Conservation (phyloP, 169 alveolate species). For the Eimeria acervulina region DNA sequence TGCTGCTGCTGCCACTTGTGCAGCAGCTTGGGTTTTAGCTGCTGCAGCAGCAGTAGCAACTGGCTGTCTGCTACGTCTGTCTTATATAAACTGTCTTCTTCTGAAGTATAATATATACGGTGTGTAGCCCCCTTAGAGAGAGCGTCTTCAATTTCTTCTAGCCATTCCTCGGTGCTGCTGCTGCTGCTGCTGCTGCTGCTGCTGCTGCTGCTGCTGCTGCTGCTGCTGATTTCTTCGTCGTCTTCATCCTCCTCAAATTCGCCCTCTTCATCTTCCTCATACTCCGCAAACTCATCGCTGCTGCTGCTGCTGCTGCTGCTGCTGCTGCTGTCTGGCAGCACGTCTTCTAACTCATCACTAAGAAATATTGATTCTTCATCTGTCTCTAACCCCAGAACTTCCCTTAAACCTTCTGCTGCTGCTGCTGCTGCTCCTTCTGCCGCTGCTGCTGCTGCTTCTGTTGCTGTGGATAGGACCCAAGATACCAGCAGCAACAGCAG, state of each 20-base stretch:
- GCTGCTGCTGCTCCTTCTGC: too few relatives aligned
- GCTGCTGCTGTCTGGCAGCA: too few relatives aligned
- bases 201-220: too few relatives aligned
- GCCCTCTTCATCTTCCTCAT: slow-evolving; percentile 15
- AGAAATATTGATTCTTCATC: not conserved
- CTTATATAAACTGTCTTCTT: not conserved
- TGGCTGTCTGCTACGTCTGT: not conserved
- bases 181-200: too few relatives aligned
- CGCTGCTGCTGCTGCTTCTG: not conserved
- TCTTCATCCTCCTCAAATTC: not conserved
- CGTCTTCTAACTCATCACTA: not conserved
- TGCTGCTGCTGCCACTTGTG: not conserved
- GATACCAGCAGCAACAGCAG: too few relatives aligned
- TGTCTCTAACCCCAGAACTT: not conserved
- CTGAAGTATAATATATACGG: not conserved
- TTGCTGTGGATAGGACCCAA: too few relatives aligned
- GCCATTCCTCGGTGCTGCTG: too few relatives aligned
- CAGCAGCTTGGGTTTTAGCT: slow-evolving; percentile 32
- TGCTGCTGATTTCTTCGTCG: too few relatives aligned
- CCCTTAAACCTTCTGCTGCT: not conserved
- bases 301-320: slow-evolving; percentile 53
- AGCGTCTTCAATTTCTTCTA: slow-evolving; percentile 14
- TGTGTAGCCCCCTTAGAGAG: not conserved
- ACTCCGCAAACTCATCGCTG: not conserved
- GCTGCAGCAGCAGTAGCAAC: slow-evolving; percentile 4